Percentiles rank a stretch among this genome's conserved stretches.
phyloP scores from a whole-genome alignment of 768 basidiomycete species.

The Lepiota venenata region DNA sequence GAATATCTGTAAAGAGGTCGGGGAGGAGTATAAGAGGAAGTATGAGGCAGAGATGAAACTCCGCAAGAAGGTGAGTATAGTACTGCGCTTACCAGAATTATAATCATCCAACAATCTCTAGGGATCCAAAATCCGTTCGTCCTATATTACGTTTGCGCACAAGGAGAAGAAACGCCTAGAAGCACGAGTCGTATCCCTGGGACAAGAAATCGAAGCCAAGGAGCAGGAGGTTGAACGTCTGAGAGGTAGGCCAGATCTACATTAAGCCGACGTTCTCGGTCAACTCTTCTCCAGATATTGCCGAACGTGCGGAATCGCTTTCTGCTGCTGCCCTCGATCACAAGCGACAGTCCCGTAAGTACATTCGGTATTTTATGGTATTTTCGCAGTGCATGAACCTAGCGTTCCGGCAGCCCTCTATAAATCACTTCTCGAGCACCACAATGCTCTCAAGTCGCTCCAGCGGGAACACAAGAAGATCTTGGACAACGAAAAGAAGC shows the following conservation, averaged over 20 bases:
- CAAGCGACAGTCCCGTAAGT: slow-evolving; percentile 84
- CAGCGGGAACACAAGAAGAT: slow-evolving; percentile 69
- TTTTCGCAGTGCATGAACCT: background rate
- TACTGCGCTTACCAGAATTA: background rate
- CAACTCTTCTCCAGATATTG: slow-evolving; percentile 52
- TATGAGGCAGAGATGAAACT: slow-evolving; percentile 74
- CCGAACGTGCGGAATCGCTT: slow-evolving; percentile 73
- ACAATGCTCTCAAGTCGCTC: slow-evolving; percentile 73
- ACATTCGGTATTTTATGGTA: background rate
- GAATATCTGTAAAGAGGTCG: slow-evolving; percentile 74
- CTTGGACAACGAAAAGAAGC: slow-evolving; percentile 67
- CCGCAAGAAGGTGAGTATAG: slow-evolving; percentile 64
- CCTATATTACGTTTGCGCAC: slow-evolving; percentile 83
- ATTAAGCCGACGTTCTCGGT: background rate
- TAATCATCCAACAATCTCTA: slow-evolving; percentile 24
- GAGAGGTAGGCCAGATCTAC: slow-evolving; percentile 36
- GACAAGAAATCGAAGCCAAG: slow-evolving; percentile 54
- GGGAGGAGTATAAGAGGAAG: slow-evolving; percentile 63
- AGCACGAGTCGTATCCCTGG: slow-evolving; percentile 47
- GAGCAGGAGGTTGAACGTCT: slow-evolving; percentile 74
- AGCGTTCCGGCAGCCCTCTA: slow-evolving; percentile 62
- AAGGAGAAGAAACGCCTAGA: slow-evolving; percentile 89
- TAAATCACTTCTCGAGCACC: slow-evolving; percentile 66
- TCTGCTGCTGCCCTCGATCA: slow-evolving; percentile 79
- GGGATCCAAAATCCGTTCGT: slow-evolving; percentile 89